A percentile compares a stretch with the other conserved stretches of the same genome.
Conservation (phyloP, 2,329 filamentous ascomycete genomes). For the Didymella keratinophila region DNA sequence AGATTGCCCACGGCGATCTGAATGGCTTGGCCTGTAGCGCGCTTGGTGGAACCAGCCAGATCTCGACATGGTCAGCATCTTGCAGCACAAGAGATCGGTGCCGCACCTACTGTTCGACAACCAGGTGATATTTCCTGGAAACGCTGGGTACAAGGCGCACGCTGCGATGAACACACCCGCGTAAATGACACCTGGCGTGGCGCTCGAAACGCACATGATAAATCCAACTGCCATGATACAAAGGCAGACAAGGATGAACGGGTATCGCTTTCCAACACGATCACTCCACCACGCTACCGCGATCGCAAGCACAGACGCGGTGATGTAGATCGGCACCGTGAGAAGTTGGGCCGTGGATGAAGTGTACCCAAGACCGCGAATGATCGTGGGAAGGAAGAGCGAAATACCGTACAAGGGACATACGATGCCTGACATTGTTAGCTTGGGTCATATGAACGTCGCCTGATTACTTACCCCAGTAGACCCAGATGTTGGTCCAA, state of each 20-base stretch:
- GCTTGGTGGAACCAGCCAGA: conserved; percentile 61
- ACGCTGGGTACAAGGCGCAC: conserved; percentile 49
- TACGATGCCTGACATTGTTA: conserved; percentile 43
- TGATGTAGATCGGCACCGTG: conserved; percentile 55
- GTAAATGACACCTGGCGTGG: conserved; percentile 47
- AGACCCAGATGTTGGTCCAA: conserved; percentile 64
- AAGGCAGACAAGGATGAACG: conserved; percentile 45
- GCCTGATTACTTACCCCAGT: conserved; percentile 61
- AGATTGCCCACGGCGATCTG: conserved; percentile 61
- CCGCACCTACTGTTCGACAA: conserved; percentile 58
- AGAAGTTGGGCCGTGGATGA: conserved; percentile 53
- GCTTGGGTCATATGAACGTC: not conserved
- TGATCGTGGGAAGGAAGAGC: conserved; percentile 58
- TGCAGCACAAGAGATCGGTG: not conserved
- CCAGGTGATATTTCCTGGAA: conserved; percentile 57
- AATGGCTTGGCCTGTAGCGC: conserved; percentile 57
- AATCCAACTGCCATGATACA: conserved; percentile 48
- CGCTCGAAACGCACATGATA: conserved; percentile 48
- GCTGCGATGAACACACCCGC: conserved; percentile 50
- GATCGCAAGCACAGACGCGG: conserved; percentile 47
- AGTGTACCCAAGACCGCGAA: conserved; percentile 51
- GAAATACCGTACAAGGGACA: conserved; percentile 51
- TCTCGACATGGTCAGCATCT: conserved; percentile 52
- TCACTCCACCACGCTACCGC: conserved; percentile 44
- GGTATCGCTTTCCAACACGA: conserved; percentile 42